Evolutionary conservation across 306 rosid species (phyloP).

Genomic region (Clitoria ternatea): DNA sequence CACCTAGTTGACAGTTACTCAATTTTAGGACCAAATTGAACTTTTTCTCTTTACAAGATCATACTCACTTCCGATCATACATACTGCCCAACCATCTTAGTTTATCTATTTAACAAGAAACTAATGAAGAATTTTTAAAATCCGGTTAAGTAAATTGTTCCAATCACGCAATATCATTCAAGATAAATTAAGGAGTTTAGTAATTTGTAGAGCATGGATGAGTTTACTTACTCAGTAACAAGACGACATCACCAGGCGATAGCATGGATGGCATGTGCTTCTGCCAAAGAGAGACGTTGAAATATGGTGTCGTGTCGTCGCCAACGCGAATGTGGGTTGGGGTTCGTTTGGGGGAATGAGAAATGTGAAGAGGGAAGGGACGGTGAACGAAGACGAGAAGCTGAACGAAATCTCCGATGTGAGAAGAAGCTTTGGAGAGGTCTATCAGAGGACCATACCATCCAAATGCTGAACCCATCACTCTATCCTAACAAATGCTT

Average conservation of each 20-base stretch:
- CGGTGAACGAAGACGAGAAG: constrained; percentile 76
- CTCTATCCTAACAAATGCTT: not conserved
- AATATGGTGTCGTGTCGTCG: constrained; percentile 67
- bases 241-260: constrained; percentile 50
- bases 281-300: constrained; percentile 69
- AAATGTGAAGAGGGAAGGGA: constrained; percentile 56
- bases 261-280: constrained; percentile 46
- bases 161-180: too few species aligned
- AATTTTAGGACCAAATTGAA: too few species aligned
- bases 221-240: constrained; percentile 54
- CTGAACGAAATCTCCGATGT: constrained; percentile 69
- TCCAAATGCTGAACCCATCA: constrained; percentile 61
- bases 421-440: constrained; percentile 47
- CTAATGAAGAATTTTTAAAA: too few species aligned
- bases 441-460: constrained; percentile 93
- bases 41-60: too few species aligned
- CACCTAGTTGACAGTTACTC: too few species aligned
- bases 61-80: too few species aligned
- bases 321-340: constrained; percentile 77
- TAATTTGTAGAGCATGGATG: too few species aligned
- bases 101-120: too few species aligned
- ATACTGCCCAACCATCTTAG: too few species aligned
- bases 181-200: too few species aligned
- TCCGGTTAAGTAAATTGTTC: too few species aligned
- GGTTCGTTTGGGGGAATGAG: constrained; percentile 36